Evolutionary conservation across 768 basidiomycete genomes (phyloP).

Genomic region (Kwoniella newhampshirensis): DNA sequence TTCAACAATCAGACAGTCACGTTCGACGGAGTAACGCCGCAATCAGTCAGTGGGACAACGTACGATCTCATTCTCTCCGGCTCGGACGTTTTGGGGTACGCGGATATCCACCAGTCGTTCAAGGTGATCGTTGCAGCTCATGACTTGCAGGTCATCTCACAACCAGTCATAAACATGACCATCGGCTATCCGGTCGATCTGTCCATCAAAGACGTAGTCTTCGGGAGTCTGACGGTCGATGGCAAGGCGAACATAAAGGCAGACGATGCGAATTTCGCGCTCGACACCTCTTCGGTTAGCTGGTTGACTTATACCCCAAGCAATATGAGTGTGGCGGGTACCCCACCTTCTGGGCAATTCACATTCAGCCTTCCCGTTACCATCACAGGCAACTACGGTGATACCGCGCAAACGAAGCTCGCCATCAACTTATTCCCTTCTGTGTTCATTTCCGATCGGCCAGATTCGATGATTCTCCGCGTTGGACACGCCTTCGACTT

Average conservation of each 20-base stretch:
- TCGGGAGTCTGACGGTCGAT: constrained; percentile 59
- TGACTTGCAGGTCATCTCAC: constrained; percentile 59
- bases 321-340: constrained; percentile 64
- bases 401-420: constrained; percentile 65
- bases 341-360: constrained; percentile 56
- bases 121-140: constrained; percentile 66
- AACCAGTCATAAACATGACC: constrained; percentile 73
- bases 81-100: constrained; percentile 72
- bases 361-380: constrained; percentile 60
- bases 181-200: constrained; percentile 56
- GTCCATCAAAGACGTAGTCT: constrained; percentile 56
- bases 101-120: constrained; percentile 63
- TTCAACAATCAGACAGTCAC: constrained; percentile 71
- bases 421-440: constrained; percentile 69
- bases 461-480: constrained; percentile 61
- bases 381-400: constrained; percentile 59
- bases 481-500: constrained; percentile 60
- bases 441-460: constrained; percentile 62
- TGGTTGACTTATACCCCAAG: constrained; percentile 59
- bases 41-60: constrained; percentile 46
- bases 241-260: constrained; percentile 62
- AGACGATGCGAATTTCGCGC: constrained; percentile 40
- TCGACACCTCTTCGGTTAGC: constrained; percentile 14
- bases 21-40: constrained; percentile 73
- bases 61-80: constrained; percentile 65